Base-by-base conservation (phyloP, 139 green algal genomes). In the Diplosphaera chodatii region DNA sequence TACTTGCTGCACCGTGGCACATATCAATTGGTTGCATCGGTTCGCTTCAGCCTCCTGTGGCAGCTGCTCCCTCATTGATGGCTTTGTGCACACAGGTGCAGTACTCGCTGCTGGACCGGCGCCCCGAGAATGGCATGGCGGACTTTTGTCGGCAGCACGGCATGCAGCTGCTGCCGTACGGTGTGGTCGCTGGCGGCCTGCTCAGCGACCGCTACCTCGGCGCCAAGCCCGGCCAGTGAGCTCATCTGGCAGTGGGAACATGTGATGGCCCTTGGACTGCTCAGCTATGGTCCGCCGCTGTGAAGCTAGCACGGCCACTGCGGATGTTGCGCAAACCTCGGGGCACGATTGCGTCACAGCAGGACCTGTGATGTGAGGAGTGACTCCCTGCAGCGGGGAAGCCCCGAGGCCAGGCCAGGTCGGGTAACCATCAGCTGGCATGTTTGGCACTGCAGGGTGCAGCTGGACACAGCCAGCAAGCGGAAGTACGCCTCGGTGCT, bases 61-160 rank as follows among this genome's bases (percentile, higher is more conserved):
- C n/a, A n/a, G n/a, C n/a, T n/a, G n/a, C n/a, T n/a, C n/a, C n/a
- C n/a, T n/a, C n/a, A n/a, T n/a, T n/a, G n/a, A n/a, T n/a, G n/a
- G n/a, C n/a, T n/a, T 23, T 3, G 25, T 59, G 48, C 16, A 10
- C 67, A 41, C 89, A 94, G 83, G 81, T 96, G 40, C 91, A 96
- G 64, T 96, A 93, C 73, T 91, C 81, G n/a, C 81, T 96, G 72
- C 77, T 96, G 28, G 91, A 96, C 80, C 77, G 81, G 28, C 80
- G 91, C 4, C 83, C 85, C 1, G 82, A 89, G 37, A 88, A 88
- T 70, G 80, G 70, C 74, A 94, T 94, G 86, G 74, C 72, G 2
- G 55, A 76, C 4, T 93, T 84, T 73, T 96, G 88, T 80, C 22
- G 34, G 20, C 65, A 79, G 4, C 72, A 88, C 37, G 77, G 73